Base-by-base conservation (phyloP, 2,329 filamentous ascomycete species). In the Dactylonectria estremocensis region DNA sequence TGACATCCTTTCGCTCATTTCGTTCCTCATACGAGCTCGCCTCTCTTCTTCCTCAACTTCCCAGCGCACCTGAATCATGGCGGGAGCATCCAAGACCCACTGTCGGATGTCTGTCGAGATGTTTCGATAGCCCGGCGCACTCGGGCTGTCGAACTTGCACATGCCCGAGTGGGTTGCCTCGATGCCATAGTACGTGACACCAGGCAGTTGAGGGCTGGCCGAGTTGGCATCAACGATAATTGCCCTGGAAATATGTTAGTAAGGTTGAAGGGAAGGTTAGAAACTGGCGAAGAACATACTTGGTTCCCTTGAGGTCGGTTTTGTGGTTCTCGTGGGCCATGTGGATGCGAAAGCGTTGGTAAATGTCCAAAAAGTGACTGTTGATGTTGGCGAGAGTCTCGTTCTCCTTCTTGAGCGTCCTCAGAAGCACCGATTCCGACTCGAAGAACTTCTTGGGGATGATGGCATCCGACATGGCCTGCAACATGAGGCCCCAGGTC, bases 251-350 rank as follows among this genome's bases (percentile, higher is more conserved):
- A 5, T 53, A 4, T 5, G 57, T 74, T 43, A 72, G 70, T 3
- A 13, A 22, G n/a, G 2, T 40, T 11, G 43, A n/a, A 43, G 16
- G 28, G 22, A 1, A 2, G 8, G 13, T n/a, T 35, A 14, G 64
- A 8, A 18, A 2, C 9, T 10, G 11, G 24, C 10, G n/a, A 10
- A 11, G 8, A n/a, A 74, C 82, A 52, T 73, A 83, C 82, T 82
- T 90, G 1, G 89, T 89, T 2, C 89, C 89, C 72, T 88, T 91
- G 40, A 94, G 74, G 69, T 93, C 89, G 0, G 91, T 93, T 68
- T 91, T 91, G 72, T 91, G 89, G 52, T 90, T 91, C 76, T 95
- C 93, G 62, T 94, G 92, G 43, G 90, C 93, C 87, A 94, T 93
- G 74, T 92, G 92, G 57, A 95, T 90, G 70, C 89, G 87, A 76